A percentile compares a stretch with the other conserved stretches of the same genome.
phyloP scores from a whole-genome alignment of 805 yeast genomes.

The Wickerhamiella dianesei region DNA sequence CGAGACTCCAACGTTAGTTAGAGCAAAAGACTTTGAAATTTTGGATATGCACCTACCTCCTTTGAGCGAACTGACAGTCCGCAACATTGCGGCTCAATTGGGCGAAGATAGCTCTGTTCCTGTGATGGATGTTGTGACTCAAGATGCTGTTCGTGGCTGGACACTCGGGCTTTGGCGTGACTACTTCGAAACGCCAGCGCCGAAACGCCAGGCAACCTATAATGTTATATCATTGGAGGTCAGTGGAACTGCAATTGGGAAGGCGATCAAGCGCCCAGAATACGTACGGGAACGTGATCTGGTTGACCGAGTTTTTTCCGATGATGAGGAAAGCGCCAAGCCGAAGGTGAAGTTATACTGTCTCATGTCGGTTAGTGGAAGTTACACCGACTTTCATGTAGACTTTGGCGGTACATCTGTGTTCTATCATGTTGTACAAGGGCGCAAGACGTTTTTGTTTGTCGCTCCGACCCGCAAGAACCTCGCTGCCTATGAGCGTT shows the following conservation, averaged over 20 bases:
- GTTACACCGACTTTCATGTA: conserved; percentile 81
- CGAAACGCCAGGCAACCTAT: conserved; percentile 46
- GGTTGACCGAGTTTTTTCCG: conserved; percentile 54
- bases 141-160: conserved; percentile 50
- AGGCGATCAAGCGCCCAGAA: conserved; percentile 46
- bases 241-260: conserved; percentile 39
- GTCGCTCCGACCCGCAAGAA: conserved; percentile 63
- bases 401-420: conserved; percentile 92
- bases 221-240: conserved; percentile 78
- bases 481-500: conserved; percentile 44
- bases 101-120: conserved; percentile 56
- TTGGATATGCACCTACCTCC: conserved; percentile 45
- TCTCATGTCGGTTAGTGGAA: conserved; percentile 67
- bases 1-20: conserved; percentile 35
- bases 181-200: conserved; percentile 39
- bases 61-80: conserved; percentile 34
- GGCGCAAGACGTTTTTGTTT: conserved; percentile 60
- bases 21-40: conserved; percentile 21
- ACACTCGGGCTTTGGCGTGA: conserved; percentile 58
- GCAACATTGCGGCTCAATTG: conserved; percentile 40
- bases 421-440: conserved; percentile 69
- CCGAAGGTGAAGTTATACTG: conserved; percentile 52
- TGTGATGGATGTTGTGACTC: conserved; percentile 83
- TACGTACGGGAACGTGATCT: conserved; percentile 55
- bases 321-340: conserved; percentile 10